Percentiles rank a stretch among this genome's conserved stretches.
Evolutionary conservation across 169 alveolate genomes (phyloP).

Genomic region (Plasmodium gallinaceum): DNA sequence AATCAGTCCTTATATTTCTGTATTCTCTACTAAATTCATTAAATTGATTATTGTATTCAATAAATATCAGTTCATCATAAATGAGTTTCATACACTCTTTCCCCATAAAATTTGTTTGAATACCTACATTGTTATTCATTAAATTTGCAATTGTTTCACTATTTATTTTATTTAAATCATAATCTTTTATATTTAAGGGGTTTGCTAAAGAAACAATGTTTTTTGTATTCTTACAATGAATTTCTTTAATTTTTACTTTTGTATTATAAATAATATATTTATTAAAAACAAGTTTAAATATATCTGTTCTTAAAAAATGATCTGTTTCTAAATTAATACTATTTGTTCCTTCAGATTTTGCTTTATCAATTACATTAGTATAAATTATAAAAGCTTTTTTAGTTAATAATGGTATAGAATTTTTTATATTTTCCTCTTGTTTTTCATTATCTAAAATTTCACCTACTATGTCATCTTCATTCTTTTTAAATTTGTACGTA

Average conservation of each 20-base stretch:
- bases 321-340: conserved; percentile 48
- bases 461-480: conserved; percentile 75
- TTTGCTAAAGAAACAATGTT: conserved; percentile 66
- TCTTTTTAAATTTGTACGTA: conserved; percentile 63
- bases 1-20: conserved; percentile 66
- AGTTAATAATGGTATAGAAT: conserved; percentile 23
- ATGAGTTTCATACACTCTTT: conserved; percentile 44
- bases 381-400: conserved; percentile 61
- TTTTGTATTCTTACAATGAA: conserved; percentile 66
- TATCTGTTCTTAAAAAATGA: conserved; percentile 73
- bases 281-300: conserved; percentile 43
- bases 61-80: conserved; percentile 57
- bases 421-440: conserved; percentile 50
- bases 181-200: conserved; percentile 64
- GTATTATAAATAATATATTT: conserved; percentile 46
- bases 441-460: conserved; percentile 76
- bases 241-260: conserved; percentile 41
- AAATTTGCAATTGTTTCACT: conserved; percentile 64
- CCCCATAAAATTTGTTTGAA: conserved; percentile 66
- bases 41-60: conserved; percentile 76
- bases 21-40: conserved; percentile 68
- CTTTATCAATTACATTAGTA: conserved; percentile 53
- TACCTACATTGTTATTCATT: conserved; percentile 59
- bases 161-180: conserved; percentile 56
- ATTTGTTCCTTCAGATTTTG: conserved; percentile 34